Percentiles rank a stretch among this genome's conserved stretches.
These are phyloP conservation scores for Pythium oligandrum DNA, from an alignment of 352 stramenopile species.

Conservation along the genomic window DNA sequence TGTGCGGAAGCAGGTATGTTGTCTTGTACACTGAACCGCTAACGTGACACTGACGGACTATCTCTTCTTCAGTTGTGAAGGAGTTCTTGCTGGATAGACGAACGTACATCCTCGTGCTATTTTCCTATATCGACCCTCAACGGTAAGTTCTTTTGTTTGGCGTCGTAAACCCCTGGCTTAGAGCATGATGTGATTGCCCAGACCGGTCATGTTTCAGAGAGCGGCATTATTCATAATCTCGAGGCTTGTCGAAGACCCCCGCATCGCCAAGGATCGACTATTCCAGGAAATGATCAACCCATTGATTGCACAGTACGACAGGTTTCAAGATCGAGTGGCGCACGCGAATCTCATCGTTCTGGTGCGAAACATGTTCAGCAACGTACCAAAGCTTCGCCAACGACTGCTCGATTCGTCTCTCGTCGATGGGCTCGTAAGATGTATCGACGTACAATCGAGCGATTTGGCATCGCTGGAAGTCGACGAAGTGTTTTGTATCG, in stretches of 20 bases:
- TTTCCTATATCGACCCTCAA: too few relatives aligned
- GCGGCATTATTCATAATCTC: slow-evolving; percentile 2
- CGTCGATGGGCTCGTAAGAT: too few relatives aligned
- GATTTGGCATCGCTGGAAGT: too few relatives aligned
- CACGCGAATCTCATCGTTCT: slow-evolving; percentile 1
- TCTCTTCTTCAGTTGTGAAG: slow-evolving; percentile 4
- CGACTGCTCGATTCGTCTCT: too few relatives aligned
- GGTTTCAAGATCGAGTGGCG: slow-evolving; percentile 2
- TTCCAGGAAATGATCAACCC: slow-evolving; percentile 3
- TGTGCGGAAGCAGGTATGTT: slow-evolving; percentile 6
- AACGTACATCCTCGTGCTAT: too few relatives aligned
- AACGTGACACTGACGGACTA: not conserved
- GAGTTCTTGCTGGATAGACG: not conserved
- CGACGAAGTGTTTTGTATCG: too few relatives aligned
- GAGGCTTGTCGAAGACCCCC: not conserved
- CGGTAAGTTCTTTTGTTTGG: too few relatives aligned
- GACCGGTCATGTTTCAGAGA: not conserved
- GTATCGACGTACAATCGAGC: too few relatives aligned
- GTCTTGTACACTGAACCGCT: not conserved
- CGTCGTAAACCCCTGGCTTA: too few relatives aligned
- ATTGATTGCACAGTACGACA: not conserved
- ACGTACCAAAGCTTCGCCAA: too few relatives aligned
- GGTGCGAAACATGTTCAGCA: too few relatives aligned
- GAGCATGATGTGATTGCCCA: too few relatives aligned
- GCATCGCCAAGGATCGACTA: not conserved